Conservation (phyloP, 2,329 filamentous ascomycete genomes). For the Herpotrichia juniperi region DNA sequence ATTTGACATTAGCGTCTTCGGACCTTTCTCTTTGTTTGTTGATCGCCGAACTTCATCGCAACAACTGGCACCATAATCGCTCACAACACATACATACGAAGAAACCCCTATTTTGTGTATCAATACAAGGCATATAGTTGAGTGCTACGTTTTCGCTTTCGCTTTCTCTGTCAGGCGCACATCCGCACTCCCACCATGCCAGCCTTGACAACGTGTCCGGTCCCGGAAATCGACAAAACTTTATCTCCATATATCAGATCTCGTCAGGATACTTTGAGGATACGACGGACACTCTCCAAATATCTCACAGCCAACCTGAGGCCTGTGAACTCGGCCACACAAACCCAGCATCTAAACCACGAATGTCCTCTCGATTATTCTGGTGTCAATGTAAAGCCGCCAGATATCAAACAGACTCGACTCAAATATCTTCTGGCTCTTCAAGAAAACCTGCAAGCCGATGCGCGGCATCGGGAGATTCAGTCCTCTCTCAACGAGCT, state of each 20-base stretch:
- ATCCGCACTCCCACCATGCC: constrained; percentile 24
- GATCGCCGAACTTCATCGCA: too few relatives aligned
- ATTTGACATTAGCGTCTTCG: too few relatives aligned
- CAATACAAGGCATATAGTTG: too few relatives aligned
- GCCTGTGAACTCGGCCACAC: constrained; percentile 31
- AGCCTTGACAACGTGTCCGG: constrained; percentile 37
- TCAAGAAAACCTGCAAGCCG: constrained; percentile 49
- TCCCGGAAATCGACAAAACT: constrained; percentile 43
- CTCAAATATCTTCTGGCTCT: constrained; percentile 54
- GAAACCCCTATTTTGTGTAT: too few relatives aligned
- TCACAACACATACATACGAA: too few relatives aligned
- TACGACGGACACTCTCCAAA: constrained; percentile 39
- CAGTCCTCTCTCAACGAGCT: constrained; percentile 40
- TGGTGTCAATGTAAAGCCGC: constrained; percentile 31
- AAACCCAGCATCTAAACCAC: constrained; percentile 39
- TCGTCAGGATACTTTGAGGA: constrained; percentile 44
- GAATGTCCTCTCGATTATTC: constrained; percentile 32
- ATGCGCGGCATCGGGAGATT: constrained; percentile 42
- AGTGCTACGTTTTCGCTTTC: too few relatives aligned
- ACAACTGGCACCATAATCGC: too few relatives aligned
- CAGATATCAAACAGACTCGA: constrained; percentile 51
- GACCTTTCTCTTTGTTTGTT: too few relatives aligned
- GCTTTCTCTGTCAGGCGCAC: too few relatives aligned
- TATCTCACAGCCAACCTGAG: constrained; percentile 38
- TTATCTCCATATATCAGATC: constrained; percentile 44